Base-by-base conservation (phyloP, 2,329 filamentous ascomycete genomes). In the Cercospora canescens region DNA sequence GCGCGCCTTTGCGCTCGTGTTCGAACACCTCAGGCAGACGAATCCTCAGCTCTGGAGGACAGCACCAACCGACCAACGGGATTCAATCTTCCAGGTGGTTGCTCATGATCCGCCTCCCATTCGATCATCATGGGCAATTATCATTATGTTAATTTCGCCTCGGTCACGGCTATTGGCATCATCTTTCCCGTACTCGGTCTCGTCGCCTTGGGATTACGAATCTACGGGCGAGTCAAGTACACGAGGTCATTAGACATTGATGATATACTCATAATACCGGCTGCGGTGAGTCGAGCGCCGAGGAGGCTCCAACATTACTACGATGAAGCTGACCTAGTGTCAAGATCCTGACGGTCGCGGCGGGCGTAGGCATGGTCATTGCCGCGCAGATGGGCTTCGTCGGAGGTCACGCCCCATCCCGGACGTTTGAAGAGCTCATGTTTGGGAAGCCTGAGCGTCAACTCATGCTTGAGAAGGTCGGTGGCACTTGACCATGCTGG, bases 181-280 rank as follows among this genome's bases (percentile, higher is more conserved):
- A 41, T 65, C 34, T 68, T 68, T 8, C 63, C 60, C 14, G 56
- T 63, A 6, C 39, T 68, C 21, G 66, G 52, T 1, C 37, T 63
- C 21, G 45, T 66, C 7, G 55, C 60, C 4, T 26, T 68, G 6
- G 63, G 41, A 6, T 28, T 55, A 21, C 56, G 66, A 59, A 61
- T 65, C n/a, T 65, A 63, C 48, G 59, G 60, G 7, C 59, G 55
- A 24, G 54, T 65, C 26, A 61, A 61, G 37, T 68, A 68, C 39
- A 59, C 56, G 30, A 60, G 58, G 56, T 52, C 39, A 6, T 50
- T 68, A 4, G 66, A 68, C 56, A 52, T 68, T 26, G 66, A 68
- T 59, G 66, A 66, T 41, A 35, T 66, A 11, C 63, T 68, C 50
- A 63, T 68, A 18, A 57, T 66, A 16, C 66, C 66, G 28, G 63